These are phyloP conservation scores for Carex sylvatica DNA, from an alignment of 202 grass and related monocot genomes.

Conservation along the genomic window DNA sequence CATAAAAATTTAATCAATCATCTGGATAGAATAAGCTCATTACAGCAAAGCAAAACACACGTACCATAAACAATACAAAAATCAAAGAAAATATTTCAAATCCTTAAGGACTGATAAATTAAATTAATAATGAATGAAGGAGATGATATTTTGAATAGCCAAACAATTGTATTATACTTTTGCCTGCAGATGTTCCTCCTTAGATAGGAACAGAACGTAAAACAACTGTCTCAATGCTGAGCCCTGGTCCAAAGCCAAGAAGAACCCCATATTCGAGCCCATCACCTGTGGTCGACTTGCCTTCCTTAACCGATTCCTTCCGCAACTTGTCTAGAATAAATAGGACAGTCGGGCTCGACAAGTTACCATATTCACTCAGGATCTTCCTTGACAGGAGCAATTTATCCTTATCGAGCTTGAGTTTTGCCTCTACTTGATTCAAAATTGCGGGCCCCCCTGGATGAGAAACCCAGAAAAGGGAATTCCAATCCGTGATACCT, in stretches of 20 bases:
- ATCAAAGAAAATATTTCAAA: background rate
- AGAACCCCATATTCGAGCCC: slow-evolving; percentile 21
- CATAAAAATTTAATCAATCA: background rate
- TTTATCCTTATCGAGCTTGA: slow-evolving; percentile 32
- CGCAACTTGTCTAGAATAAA: slow-evolving; percentile 7
- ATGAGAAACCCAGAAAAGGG: slow-evolving; percentile 30
- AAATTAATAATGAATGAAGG: background rate
- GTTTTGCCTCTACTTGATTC: slow-evolving; percentile 32
- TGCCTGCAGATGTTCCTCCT: background rate
- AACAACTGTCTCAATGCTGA: slow-evolving; percentile 32
- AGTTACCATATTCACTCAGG: background rate
- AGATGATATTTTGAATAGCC: too few relatives aligned
- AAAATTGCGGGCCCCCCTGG: slow-evolving; percentile 26
- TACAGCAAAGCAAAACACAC: background rate
- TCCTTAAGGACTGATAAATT: background rate
- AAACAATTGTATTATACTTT: background rate
- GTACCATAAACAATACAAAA: background rate
- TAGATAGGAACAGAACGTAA: slow-evolving; percentile 23
- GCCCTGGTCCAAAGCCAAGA: slow-evolving; percentile 27
- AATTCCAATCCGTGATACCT: slow-evolving; percentile 27
- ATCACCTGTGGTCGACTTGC: slow-evolving; percentile 29
- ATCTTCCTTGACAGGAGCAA: slow-evolving; percentile 14
- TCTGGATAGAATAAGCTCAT: background rate
- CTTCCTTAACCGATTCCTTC: slow-evolving; percentile 18
- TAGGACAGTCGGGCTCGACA: background rate